These are phyloP conservation scores for Leptodermis oblonga DNA, from an alignment of 257 asterid genomes.

Conservation along the genomic window DNA sequence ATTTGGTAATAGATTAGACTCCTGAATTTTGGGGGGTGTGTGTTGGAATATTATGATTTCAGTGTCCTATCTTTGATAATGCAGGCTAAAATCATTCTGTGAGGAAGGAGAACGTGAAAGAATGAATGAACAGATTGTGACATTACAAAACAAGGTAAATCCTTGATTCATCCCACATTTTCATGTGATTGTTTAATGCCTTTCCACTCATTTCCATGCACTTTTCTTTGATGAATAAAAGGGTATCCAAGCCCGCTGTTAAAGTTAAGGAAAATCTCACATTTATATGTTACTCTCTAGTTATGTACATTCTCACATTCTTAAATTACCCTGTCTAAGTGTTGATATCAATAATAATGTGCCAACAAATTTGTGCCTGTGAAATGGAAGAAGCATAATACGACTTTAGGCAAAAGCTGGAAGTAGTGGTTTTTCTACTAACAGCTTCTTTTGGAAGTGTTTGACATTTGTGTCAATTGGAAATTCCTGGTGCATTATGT, in stretches of 20 bases:
- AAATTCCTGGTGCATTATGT: background rate
- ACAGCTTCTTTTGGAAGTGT: background rate
- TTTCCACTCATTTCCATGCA: too few species aligned
- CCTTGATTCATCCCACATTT: background rate
- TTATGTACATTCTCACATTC: background rate
- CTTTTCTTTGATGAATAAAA: too few species aligned
- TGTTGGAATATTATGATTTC: background rate
- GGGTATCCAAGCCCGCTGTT: too few species aligned
- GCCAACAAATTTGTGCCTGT: background rate
- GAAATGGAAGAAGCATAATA: background rate
- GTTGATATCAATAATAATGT: background rate
- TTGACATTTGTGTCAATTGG: background rate
- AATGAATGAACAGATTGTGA: conserved; percentile 63
- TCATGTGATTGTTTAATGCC: too few species aligned
- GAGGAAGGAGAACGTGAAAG: conserved; percentile 95
- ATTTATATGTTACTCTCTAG: background rate
- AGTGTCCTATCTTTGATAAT: conserved; percentile 14
- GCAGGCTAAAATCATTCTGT: conserved; percentile 80
- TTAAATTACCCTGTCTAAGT: background rate
- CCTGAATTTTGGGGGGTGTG: background rate
- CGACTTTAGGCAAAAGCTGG: background rate
- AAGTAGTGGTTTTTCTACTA: background rate
- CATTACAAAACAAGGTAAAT: conserved; percentile 67
- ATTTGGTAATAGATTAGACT: background rate
- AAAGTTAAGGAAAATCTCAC: too few species aligned